Base-by-base conservation (phyloP, 805 yeast species). In the Lipomyces sp. region DNA sequence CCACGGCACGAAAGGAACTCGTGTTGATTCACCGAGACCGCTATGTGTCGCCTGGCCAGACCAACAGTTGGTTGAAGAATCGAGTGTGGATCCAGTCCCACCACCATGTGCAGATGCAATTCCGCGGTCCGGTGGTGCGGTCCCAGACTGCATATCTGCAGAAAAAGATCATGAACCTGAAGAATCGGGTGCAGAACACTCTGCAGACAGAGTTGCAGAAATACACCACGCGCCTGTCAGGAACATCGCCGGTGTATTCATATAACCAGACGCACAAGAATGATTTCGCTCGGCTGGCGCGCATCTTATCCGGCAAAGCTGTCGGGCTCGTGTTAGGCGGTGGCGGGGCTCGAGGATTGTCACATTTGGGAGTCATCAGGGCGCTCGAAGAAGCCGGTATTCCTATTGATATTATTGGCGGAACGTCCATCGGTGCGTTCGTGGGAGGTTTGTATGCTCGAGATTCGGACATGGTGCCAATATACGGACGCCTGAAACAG, bases 281-380 rank as follows among this genome's bases (percentile, higher is more conserved):
- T 65, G 98, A 91, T 66, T 93, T 93, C 65, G 73, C 87, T 67
- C 76, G 98, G 50, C 69, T 91, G 33, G 98, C 98, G 0, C 76
- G 98, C 62, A 78, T 93, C 7, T 69, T 91, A 14, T 86, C 96
- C 0, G 96, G 95, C 6, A 88, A 89, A 65, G 96, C 96, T 0
- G 86, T 93, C 36, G 98, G 98, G 0, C 72, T 93, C 18, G 97
- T 91, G 4, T 72, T 91, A 2, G 98, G 98, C 5, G 98, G 98
- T 13, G 98, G 98, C 36, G 98, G 98, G 38, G 96, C 98, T 0
- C 75, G 98, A 60, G 98, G 98, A 1, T 75, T 91, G 13, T 79
- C 96, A 13, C 98, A 91, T 65, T 74, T 91, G 36, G 98, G 98
- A 2, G 83, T 93, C 2, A 78, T 91, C n/a, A 80, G 81, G 44